Evolutionary conservation across 495 filamentous ascomycete genomes (phyloP).

Genomic region (Penicillium alfredii): DNA sequence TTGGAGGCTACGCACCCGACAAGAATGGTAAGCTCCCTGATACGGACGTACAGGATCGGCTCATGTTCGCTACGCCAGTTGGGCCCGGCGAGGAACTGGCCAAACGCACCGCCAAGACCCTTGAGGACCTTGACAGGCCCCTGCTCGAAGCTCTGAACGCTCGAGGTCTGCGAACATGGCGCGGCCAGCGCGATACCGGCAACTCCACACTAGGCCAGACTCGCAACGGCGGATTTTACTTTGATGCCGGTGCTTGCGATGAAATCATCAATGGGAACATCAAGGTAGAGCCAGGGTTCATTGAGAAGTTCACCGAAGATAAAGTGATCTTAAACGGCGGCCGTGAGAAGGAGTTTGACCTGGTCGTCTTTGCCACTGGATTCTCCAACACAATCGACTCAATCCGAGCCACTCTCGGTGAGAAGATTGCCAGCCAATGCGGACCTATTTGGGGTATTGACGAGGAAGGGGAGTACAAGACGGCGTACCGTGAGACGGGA

Average conservation of each 20-base stretch:
- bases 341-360: constrained; percentile 55
- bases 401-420: constrained; percentile 49
- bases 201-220: constrained; percentile 25
- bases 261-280: constrained; percentile 65
- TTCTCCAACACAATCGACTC: constrained; percentile 48
- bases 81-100: constrained; percentile 12
- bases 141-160: constrained; percentile 15
- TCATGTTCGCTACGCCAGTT: constrained; percentile 14
- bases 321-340: constrained; percentile 54
- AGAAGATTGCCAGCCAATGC: constrained; percentile 52
- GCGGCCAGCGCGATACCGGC: constrained; percentile 22
- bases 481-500: constrained; percentile 56
- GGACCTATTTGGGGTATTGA: constrained; percentile 69
- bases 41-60: constrained; percentile 4
- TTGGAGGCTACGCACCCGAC: constrained; percentile 13
- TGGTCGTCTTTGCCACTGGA: constrained; percentile 70
- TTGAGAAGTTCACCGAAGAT: constrained; percentile 15
- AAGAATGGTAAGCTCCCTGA: constrained; percentile 12
- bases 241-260: constrained; percentile 58
- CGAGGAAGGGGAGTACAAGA: constrained; percentile 61
- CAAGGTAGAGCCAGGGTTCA: constrained; percentile 54
- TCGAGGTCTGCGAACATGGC: constrained; percentile 18
- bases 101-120: constrained; percentile 9
- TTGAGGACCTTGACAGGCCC: constrained; percentile 13
- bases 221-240: constrained; percentile 63